Percentiles rank a stretch among this genome's conserved stretches.
Conservation (phyloP, 108 stramenopile species). For the Cyclotella atomus region DNA sequence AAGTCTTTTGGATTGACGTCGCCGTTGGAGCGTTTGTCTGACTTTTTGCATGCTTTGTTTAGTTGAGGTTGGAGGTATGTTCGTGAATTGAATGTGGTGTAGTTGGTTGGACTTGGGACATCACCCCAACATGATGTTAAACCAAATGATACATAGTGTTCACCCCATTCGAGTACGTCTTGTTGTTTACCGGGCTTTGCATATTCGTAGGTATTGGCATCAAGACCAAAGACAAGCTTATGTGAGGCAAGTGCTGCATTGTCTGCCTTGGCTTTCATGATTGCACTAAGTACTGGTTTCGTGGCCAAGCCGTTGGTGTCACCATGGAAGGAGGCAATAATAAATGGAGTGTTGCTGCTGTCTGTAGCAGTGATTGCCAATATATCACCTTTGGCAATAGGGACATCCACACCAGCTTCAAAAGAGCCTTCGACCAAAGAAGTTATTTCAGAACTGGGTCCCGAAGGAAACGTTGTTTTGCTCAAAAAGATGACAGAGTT, state of each 20-base stretch:
- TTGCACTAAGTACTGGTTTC: conserved; percentile 63
- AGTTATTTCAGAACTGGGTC: conserved; percentile 53
- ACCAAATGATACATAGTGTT: conserved; percentile 50
- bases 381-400: conserved; percentile 74
- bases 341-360: conserved; percentile 43
- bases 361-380: conserved; percentile 54
- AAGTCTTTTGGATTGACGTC: conserved; percentile 84
- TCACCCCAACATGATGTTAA: conserved; percentile 69
- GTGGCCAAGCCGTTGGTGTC: conserved; percentile 79
- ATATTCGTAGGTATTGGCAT: conserved; percentile 73
- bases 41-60: conserved; percentile 71
- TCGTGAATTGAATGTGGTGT: conserved; percentile 75
- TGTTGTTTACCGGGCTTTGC: conserved; percentile 62
- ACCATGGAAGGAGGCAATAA: conserved; percentile 72
- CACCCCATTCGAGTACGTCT: conserved; percentile 66
- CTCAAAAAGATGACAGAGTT: conserved; percentile 69
- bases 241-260: conserved; percentile 40
- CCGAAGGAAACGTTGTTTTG: conserved; percentile 50
- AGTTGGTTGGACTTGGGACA: conserved; percentile 57
- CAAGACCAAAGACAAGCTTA: conserved; percentile 70
- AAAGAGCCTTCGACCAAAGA: conserved; percentile 44
- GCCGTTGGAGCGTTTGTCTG: conserved; percentile 60
- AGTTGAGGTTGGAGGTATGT: conserved; percentile 81
- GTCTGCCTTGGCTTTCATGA: conserved; percentile 48
- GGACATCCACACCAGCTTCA: conserved; percentile 54